phyloP scores from a whole-genome alignment of 1,284 basidiomycete species.

The Pseudozyma flocculosa region DNA sequence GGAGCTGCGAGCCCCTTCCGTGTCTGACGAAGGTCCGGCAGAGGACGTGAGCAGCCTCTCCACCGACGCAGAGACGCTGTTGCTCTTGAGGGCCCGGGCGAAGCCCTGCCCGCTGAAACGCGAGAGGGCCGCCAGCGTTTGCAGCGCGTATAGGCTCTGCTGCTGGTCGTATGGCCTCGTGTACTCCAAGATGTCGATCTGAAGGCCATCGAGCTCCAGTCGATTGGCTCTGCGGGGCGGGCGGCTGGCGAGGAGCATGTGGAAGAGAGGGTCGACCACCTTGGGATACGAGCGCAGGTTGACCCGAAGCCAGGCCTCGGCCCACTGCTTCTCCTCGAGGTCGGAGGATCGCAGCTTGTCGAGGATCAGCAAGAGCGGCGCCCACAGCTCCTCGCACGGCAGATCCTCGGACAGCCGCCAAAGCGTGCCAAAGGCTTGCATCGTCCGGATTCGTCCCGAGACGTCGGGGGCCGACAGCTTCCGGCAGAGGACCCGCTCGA shows the following conservation, averaged over 20 bases:
- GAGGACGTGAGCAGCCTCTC: neutral
- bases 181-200: constrained; percentile 61
- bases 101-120: constrained; percentile 87
- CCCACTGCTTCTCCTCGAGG: constrained; percentile 25
- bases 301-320: constrained; percentile 43
- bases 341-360: constrained; percentile 66
- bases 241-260: constrained; percentile 17
- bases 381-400: constrained; percentile 18
- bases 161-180: constrained; percentile 75
- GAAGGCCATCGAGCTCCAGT: constrained; percentile 6
- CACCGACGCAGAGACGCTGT: constrained; percentile 13
- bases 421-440: constrained; percentile 85
- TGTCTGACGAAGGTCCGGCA: constrained; percentile 6
- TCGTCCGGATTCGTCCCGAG: constrained; percentile 61
- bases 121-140: constrained; percentile 74
- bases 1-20: constrained; percentile 6
- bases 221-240: neutral
- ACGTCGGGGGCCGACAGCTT: constrained; percentile 7
- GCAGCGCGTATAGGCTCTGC: constrained; percentile 68
- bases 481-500: constrained; percentile 30
- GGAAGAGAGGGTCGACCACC: constrained; percentile 41
- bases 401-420: constrained; percentile 81
- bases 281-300: constrained; percentile 41
- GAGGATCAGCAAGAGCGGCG: constrained; percentile 82
- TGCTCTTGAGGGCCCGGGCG: constrained; percentile 53